phyloP scores from a whole-genome alignment of 164 flowering plant genomes.

The Berberis vulgaris region DNA sequence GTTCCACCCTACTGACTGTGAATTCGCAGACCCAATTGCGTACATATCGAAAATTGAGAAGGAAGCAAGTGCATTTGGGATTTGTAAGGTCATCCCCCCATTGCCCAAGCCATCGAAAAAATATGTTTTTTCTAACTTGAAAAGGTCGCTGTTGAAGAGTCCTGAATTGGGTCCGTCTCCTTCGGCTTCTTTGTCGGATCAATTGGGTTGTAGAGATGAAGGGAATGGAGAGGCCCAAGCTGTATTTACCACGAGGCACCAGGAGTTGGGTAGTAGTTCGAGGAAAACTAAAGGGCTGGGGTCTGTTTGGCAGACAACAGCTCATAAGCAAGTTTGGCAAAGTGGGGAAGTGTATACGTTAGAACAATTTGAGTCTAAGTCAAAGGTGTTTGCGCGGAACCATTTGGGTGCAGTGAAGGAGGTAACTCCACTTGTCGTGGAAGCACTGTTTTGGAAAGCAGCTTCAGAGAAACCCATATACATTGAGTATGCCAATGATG shows the following conservation, averaged over 20 bases:
- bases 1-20: conserved; percentile 83
- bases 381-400: conserved; percentile 65
- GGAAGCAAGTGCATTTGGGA: conserved; percentile 89
- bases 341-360: conserved; percentile 88
- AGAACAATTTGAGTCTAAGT: conserved; percentile 87
- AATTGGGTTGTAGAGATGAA: conserved; percentile 18
- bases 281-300: conserved; percentile 35
- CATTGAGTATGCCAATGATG: conserved; percentile 96
- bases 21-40: conserved; percentile 96
- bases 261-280: conserved; percentile 66
- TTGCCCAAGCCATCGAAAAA: conserved; percentile 78
- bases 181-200: background rate
- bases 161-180: conserved; percentile 38
- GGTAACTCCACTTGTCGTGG: conserved; percentile 53
- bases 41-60: conserved; percentile 95
- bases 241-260: conserved; percentile 88
- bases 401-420: conserved; percentile 56
- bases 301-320: conserved; percentile 7
- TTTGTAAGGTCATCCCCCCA: conserved; percentile 94
- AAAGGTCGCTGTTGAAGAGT: conserved; percentile 57
- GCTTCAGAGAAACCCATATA: conserved; percentile 78
- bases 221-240: conserved; percentile 34
- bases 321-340: conserved; percentile 89
- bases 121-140: conserved; percentile 61
- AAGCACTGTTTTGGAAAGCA: conserved; percentile 85